These are phyloP conservation scores for Herpotrichia juniperi DNA, from an alignment of 2,329 filamentous ascomycete genomes.

Conservation along the genomic window DNA sequence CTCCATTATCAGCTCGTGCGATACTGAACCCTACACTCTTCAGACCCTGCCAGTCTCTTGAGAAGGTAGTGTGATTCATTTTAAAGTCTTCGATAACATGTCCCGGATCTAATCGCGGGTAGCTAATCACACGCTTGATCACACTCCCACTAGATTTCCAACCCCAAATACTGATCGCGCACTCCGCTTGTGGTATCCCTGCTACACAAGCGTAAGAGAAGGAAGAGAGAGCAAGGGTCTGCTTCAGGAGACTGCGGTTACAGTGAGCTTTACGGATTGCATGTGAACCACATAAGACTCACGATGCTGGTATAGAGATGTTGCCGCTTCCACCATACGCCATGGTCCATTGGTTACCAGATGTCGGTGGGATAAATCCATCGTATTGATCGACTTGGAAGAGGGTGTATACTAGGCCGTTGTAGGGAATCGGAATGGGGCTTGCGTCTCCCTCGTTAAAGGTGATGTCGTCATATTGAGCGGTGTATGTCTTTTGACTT, in stretches of 20 bases:
- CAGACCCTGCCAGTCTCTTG: conserved; percentile 16
- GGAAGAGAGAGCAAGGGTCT: conserved; percentile 19
- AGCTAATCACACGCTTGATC: conserved; percentile 21
- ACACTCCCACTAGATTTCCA: conserved; percentile 13
- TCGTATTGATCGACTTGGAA: conserved; percentile 29
- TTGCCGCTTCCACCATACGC: conserved; percentile 28
- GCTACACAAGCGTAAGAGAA: conserved; percentile 26
- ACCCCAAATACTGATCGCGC: conserved; percentile 27
- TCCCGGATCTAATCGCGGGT: conserved; percentile 22
- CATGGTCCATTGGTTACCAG: conserved; percentile 24
- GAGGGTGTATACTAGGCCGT: conserved; percentile 20
- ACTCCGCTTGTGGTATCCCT: conserved; percentile 26
- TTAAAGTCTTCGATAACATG: conserved; percentile 21
- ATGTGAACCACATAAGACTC: background rate
- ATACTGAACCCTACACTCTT: conserved; percentile 31
- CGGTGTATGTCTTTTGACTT: conserved; percentile 13
- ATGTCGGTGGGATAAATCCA: conserved; percentile 24
- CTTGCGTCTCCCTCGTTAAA: conserved; percentile 17
- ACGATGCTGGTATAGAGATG: conserved; percentile 20
- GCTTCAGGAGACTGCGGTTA: conserved; percentile 17
- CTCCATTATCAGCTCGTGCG: conserved; percentile 25
- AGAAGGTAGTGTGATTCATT: conserved; percentile 26
- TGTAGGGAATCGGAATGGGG: conserved; percentile 22
- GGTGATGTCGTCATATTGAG: conserved; percentile 22
- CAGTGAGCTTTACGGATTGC: background rate